phyloP scores from a whole-genome alignment of 2,329 filamentous ascomycete species.

The Aschersonia sp. region DNA sequence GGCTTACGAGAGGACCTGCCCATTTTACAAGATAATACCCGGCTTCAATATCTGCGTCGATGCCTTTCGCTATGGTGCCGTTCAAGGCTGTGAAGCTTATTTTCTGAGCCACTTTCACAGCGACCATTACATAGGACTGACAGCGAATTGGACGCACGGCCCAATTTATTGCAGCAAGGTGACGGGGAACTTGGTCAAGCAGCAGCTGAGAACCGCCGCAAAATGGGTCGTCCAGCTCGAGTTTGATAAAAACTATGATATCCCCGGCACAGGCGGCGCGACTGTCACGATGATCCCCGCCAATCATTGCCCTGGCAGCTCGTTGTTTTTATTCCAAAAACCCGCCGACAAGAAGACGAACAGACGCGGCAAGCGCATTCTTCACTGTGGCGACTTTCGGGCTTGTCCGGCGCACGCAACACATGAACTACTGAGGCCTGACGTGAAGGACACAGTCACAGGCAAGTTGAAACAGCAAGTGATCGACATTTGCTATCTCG shows the following conservation, averaged over 20 bases:
- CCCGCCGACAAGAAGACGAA: slow-evolving; percentile 43
- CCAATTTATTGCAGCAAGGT: slow-evolving; percentile 94
- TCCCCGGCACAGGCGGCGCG: slow-evolving; percentile 63
- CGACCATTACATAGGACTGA: slow-evolving; percentile 89
- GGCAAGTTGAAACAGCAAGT: slow-evolving; percentile 67
- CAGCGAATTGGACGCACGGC: slow-evolving; percentile 77
- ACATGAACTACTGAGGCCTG: slow-evolving; percentile 69
- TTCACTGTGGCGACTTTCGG: slow-evolving; percentile 93
- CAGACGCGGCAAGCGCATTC: slow-evolving; percentile 56
- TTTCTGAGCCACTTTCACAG: slow-evolving; percentile 97
- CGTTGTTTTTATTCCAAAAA: slow-evolving; percentile 87
- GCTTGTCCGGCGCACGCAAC: slow-evolving; percentile 73
- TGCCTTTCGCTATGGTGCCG: slow-evolving; percentile 87
- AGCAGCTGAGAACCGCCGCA: slow-evolving; percentile 71
- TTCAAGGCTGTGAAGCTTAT: slow-evolving; percentile 84
- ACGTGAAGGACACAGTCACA: slow-evolving; percentile 53
- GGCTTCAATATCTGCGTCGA: slow-evolving; percentile 89
- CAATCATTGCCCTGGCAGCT: slow-evolving; percentile 93
- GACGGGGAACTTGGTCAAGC: slow-evolving; percentile 76
- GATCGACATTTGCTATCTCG: slow-evolving; percentile 90
- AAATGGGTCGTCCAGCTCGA: slow-evolving; percentile 77
- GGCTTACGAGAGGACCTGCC: slow-evolving; percentile 79
- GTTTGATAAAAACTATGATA: slow-evolving; percentile 65
- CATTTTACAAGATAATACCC: slow-evolving; percentile 97
- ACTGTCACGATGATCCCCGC: slow-evolving; percentile 88